phyloP scores from a whole-genome alignment of 768 basidiomycete species.

The Myochromella boudieri region DNA sequence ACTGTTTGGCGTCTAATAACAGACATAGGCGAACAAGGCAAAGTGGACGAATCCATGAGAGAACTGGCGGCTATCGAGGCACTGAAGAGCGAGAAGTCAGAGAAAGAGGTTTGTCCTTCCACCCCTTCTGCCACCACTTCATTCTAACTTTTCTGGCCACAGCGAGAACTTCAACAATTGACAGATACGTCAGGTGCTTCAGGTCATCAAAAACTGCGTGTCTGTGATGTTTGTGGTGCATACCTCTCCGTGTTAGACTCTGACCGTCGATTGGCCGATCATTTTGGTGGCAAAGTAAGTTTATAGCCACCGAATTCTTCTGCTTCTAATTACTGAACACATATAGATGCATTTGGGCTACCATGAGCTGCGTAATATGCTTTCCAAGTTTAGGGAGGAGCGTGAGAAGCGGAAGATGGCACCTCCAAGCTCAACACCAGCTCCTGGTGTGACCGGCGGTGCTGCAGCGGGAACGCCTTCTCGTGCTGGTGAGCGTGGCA shows the following conservation, averaged over 20 bases:
- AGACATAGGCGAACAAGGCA: conserved; percentile 88
- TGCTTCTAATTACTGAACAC: conserved; percentile 22
- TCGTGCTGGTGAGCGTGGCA: conserved; percentile 33
- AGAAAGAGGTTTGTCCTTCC: conserved; percentile 78
- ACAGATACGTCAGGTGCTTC: conserved; percentile 98
- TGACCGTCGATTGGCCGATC: conserved; percentile 97
- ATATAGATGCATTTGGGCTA: conserved; percentile 97
- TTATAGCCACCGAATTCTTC: conserved; percentile 12
- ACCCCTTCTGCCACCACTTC: conserved; percentile 3
- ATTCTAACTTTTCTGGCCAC: conserved; percentile 14
- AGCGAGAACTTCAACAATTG: conserved; percentile 93
- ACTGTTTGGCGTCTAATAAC: conserved; percentile 14
- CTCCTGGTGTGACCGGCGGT: conserved; percentile 32
- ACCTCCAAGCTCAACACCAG: conserved; percentile 41
- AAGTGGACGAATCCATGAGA: conserved; percentile 98
- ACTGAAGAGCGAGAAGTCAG: conserved; percentile 90
- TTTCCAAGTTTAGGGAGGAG: conserved; percentile 87
- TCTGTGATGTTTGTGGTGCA: conserved; percentile 99
- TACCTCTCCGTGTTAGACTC: conserved; percentile 98
- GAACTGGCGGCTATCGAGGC: conserved; percentile 98
- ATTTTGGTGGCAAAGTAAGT: conserved; percentile 98
- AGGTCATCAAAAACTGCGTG: conserved; percentile 98
- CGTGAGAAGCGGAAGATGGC: conserved; percentile 77
- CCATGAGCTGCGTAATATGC: conserved; percentile 95
- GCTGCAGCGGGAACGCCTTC: conserved; percentile 42